Evolutionary conservation across 2,329 filamentous ascomycete genomes (phyloP).

Genomic region (Ophiognomonia clavigignenti-juglandacearum): DNA sequence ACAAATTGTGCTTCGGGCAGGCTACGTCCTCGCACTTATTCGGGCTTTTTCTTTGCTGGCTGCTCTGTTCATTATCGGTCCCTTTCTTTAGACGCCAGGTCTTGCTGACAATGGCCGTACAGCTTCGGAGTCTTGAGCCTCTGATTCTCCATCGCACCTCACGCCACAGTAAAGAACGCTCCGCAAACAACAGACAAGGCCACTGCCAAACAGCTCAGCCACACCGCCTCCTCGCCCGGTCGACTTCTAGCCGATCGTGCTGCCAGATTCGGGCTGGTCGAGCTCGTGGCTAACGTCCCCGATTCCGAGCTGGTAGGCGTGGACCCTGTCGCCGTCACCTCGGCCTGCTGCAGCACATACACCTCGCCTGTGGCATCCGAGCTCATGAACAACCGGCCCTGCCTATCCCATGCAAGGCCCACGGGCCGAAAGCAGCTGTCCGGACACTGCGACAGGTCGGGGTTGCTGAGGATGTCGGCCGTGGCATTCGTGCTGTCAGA

Average conservation of each 20-base stretch:
- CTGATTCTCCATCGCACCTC: no score
- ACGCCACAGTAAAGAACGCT: slow-evolving; percentile 15
- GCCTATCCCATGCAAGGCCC: slow-evolving; percentile 46
- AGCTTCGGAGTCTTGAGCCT: no score
- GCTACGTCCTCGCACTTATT: no score
- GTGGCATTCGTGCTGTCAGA: slow-evolving; percentile 41
- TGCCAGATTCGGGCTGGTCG: slow-evolving; percentile 15
- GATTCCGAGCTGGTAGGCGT: slow-evolving; percentile 5
- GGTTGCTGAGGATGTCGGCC: slow-evolving; percentile 50
- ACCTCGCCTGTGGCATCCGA: slow-evolving; percentile 63
- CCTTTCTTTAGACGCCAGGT: no score
- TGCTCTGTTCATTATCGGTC: no score
- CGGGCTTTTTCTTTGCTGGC: no score
- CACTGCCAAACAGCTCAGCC: slow-evolving; percentile 17
- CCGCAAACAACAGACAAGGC: slow-evolving; percentile 18
- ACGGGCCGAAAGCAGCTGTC: slow-evolving; percentile 58
- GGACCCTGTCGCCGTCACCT: slow-evolving; percentile 10
- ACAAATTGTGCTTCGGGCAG: no score
- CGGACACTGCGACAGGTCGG: slow-evolving; percentile 48
- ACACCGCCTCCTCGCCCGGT: slow-evolving; percentile 7
- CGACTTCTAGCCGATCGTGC: slow-evolving; percentile 13
- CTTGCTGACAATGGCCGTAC: no score
- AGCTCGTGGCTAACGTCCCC: slow-evolving; percentile 18
- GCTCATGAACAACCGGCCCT: slow-evolving; percentile 56
- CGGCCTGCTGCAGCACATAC: slow-evolving; percentile 42